Evolutionary conservation across 495 filamentous ascomycete genomes (phyloP).

Genomic region (Xylaria longipes): DNA sequence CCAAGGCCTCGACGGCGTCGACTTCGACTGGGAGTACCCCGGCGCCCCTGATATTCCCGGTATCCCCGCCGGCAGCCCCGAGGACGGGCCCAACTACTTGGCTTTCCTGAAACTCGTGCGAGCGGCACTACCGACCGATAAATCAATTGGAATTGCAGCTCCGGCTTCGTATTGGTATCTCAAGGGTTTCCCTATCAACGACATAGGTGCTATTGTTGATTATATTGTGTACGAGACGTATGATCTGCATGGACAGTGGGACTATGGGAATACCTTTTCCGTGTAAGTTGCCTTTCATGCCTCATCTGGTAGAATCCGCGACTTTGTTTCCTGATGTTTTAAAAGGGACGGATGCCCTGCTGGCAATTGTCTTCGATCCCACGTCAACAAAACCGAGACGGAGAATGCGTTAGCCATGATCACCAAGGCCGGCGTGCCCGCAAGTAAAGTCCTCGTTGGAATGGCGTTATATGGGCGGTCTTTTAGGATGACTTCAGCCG

Average conservation of each 20-base stretch:
- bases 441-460: constrained; percentile 49
- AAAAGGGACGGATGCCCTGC: constrained; percentile 39
- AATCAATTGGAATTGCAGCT: constrained; percentile 38
- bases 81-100: constrained; percentile 34
- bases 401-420: constrained; percentile 50
- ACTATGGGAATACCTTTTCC: too few relatives aligned
- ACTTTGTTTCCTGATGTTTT: too few relatives aligned
- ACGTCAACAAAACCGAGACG: constrained; percentile 55
- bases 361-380: constrained; percentile 50
- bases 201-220: constrained; percentile 35
- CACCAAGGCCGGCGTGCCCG: constrained; percentile 56
- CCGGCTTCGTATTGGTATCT: constrained; percentile 40
- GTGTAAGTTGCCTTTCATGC: too few relatives aligned
- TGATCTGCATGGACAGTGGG: constrained; percentile 36
- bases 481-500: constrained; percentile 44
- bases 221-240: constrained; percentile 46
- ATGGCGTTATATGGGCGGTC: constrained; percentile 47
- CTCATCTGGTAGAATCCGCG: too few relatives aligned
- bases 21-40: constrained; percentile 55
- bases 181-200: constrained; percentile 29
- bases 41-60: constrained; percentile 41
- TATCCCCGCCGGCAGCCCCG: constrained; percentile 30
- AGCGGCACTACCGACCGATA: constrained; percentile 23
- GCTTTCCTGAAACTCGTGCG: constrained; percentile 31
- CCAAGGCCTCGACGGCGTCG: constrained; percentile 35